phyloP scores from a whole-genome alignment of 495 filamentous ascomycete genomes.

The Lineolata rhizophorae region DNA sequence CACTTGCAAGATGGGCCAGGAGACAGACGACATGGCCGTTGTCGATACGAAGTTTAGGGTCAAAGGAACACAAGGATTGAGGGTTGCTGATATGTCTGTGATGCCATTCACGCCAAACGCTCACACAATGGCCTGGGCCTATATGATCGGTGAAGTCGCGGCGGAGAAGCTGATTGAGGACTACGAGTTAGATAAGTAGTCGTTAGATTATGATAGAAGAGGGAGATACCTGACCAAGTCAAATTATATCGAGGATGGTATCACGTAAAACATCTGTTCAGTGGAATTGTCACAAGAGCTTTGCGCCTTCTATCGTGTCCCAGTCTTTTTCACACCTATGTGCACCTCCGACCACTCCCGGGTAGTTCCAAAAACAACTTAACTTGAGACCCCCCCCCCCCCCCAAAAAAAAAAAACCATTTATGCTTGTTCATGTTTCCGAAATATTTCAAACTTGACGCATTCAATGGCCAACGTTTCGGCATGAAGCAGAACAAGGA shows the following conservation, averaged over 20 bases:
- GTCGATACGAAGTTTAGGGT: constrained; percentile 35
- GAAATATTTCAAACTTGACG: constrained; percentile 39
- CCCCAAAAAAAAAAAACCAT: too few species aligned
- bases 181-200: neutral
- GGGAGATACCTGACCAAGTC: too few species aligned
- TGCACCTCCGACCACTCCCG: too few species aligned
- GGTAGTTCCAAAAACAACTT: too few species aligned
- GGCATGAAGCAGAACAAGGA: constrained; percentile 66
- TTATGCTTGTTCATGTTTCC: too few species aligned
- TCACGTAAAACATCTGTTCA: too few species aligned
- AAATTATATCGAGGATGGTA: too few species aligned
- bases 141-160: neutral
- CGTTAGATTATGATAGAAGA: neutral
- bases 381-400: too few species aligned
- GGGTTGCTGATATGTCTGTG: constrained; percentile 44
- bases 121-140: neutral
- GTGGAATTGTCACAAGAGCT: too few species aligned
- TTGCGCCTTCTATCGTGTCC: too few species aligned
- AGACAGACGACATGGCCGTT: constrained; percentile 23
- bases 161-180: constrained; percentile 1
- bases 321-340: too few species aligned
- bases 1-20: constrained; percentile 38
- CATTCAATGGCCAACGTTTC: constrained; percentile 63
- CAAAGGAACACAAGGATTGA: constrained; percentile 29
- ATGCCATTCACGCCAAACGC: constrained; percentile 27